phyloP scores from a whole-genome alignment of 1,284 basidiomycete species.

The Rhodotorula sp. region DNA sequence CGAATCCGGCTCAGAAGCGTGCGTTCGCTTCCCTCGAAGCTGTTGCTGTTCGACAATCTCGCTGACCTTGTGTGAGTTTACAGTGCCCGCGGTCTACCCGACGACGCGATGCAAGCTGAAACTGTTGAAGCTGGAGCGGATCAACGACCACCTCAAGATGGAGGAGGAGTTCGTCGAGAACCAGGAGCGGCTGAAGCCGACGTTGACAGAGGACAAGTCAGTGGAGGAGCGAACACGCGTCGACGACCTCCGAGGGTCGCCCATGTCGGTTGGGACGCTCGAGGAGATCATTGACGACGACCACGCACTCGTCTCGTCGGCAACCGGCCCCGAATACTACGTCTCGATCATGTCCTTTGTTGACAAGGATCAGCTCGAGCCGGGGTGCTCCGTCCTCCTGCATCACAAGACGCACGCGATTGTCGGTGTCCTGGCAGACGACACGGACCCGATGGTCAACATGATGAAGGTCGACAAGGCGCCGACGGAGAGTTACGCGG shows the following conservation, averaged over 20 bases:
- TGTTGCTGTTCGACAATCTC: too few species aligned
- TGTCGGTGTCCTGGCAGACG: constrained; percentile 93
- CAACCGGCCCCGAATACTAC: constrained; percentile 95
- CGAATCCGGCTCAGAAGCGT: constrained; percentile 80
- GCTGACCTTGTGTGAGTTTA: neutral
- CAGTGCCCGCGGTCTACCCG: constrained; percentile 82
- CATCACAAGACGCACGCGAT: constrained; percentile 97
- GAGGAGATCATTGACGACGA: constrained; percentile 99
- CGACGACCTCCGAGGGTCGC: constrained; percentile 90
- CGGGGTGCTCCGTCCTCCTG: constrained; percentile 89
- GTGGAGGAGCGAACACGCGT: constrained; percentile 92
- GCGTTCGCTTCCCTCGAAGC: neutral
- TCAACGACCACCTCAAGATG: constrained; percentile 95
- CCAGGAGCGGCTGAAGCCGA: constrained; percentile 83
- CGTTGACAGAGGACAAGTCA: constrained; percentile 86
- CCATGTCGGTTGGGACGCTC: constrained; percentile 94
- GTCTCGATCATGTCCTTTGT: constrained; percentile 99
- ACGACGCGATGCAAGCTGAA: constrained; percentile 94
- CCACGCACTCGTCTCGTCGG: constrained; percentile 95
- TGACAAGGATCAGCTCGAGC: constrained; percentile 97
- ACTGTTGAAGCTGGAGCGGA: constrained; percentile 92
- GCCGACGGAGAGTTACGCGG: constrained; percentile 97
- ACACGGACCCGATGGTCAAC: constrained; percentile 95
- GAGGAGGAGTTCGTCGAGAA: constrained; percentile 93
- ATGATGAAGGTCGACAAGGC: constrained; percentile 97